A percentile compares a stretch with the other conserved stretches of the same genome.
These are phyloP conservation scores for Syncephalis plumigaleata DNA, from an alignment of 371 early-diverging fungal species.

Conservation along the genomic window DNA sequence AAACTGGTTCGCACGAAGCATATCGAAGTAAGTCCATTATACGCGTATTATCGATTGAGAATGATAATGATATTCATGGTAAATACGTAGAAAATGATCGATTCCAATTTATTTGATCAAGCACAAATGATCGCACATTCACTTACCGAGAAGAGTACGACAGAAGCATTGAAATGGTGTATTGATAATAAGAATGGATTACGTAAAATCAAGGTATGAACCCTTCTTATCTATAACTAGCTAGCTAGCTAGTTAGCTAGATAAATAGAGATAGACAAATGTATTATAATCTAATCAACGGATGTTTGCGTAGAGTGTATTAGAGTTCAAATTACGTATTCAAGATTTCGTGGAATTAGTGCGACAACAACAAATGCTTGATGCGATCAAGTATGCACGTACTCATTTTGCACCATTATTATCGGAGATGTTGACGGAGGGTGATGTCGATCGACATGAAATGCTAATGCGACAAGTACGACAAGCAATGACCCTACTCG, in stretches of 20 bases:
- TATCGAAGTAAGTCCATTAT: conserved; percentile 34
- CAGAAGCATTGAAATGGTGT: conserved; percentile 83
- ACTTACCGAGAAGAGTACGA: conserved; percentile 49
- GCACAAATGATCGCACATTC: conserved; percentile 62
- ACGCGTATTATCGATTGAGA: no score
- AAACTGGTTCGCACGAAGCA: conserved; percentile 34
- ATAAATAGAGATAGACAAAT: no score
- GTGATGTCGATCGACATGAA: no score
- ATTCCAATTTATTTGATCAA: conserved; percentile 73
- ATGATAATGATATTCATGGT: no score
- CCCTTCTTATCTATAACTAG: no score
- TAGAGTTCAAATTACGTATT: conserved; percentile 84
- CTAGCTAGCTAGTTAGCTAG: no score
- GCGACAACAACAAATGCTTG: conserved; percentile 31
- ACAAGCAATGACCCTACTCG: conserved; percentile 74
- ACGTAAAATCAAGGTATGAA: conserved; percentile 49
- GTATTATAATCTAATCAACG: no score
- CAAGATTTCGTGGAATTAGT: conserved; percentile 87
- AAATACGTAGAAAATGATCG: conserved; percentile 81
- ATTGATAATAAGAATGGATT: conserved; percentile 70
- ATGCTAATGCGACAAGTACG: conserved; percentile 16
- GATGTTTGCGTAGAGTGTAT: conserved; percentile 56
- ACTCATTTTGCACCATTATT: conserved; percentile 43
- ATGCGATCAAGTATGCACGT: conserved; percentile 69
- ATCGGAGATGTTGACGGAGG: no score